Conservation (phyloP, 1,284 basidiomycete species). For the Cutaneotrichosporon mucoides region DNA sequence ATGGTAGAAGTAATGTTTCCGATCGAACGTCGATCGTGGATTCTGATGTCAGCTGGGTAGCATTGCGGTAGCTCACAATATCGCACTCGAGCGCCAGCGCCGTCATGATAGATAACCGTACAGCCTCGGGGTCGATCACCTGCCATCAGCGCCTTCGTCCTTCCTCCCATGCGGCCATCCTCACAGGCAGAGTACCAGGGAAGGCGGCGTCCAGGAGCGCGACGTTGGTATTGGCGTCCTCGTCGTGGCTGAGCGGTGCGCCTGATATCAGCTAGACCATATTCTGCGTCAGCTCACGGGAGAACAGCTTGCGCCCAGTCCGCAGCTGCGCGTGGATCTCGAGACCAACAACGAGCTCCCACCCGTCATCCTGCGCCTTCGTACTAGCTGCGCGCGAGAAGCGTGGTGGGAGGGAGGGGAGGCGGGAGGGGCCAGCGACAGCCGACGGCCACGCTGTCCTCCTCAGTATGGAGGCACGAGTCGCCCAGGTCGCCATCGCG, state of each 20-base stretch:
- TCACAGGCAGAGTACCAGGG: constrained; percentile 86
- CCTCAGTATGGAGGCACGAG: too few species aligned
- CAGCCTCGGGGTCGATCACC: constrained; percentile 73
- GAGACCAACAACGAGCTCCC: constrained; percentile 85
- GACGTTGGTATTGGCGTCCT: constrained; percentile 60
- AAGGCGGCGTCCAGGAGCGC: constrained; percentile 82
- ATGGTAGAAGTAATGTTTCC: constrained; percentile 98
- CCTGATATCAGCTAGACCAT: constrained; percentile 11
- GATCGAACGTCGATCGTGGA: constrained; percentile 73
- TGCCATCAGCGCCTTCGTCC: constrained; percentile 36
- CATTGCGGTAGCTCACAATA: constrained; percentile 49
- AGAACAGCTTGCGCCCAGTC: constrained; percentile 84
- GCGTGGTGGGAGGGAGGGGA: neutral
- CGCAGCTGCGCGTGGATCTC: constrained; percentile 95
- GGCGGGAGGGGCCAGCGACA: neutral
- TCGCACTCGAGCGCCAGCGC: constrained; percentile 73
- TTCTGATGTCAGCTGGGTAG: constrained; percentile 49
- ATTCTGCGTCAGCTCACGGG: constrained; percentile 55
- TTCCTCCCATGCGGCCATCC: constrained; percentile 21
- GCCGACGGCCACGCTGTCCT: neutral
- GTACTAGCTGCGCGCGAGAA: neutral
- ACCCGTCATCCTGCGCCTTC: constrained; percentile 50
- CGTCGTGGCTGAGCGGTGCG: constrained; percentile 33
- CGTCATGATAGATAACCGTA: constrained; percentile 74
- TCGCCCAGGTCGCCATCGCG: too few species aligned